Conservation (phyloP, 805 yeast species). For the Teunomyces tritomae region DNA sequence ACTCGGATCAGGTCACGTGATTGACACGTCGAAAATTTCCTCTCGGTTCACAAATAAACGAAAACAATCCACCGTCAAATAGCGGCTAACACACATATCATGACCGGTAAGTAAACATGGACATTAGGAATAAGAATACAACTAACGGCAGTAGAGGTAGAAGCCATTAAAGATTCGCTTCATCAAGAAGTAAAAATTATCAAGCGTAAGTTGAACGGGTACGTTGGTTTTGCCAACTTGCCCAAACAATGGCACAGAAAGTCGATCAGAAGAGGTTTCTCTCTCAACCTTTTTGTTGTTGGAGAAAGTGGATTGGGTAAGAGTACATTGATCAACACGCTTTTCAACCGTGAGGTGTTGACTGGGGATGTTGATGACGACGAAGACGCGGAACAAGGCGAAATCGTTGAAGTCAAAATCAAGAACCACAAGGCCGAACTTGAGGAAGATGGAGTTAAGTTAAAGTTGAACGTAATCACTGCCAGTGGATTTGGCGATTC, state of each 20-base stretch:
- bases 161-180: slow-evolving; percentile 11
- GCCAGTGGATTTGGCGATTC: slow-evolving; percentile 95
- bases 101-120: slow-evolving; percentile 5
- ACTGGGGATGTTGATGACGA: slow-evolving; percentile 24
- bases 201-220: slow-evolving; percentile 82
- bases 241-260: slow-evolving; percentile 99
- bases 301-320: slow-evolving; percentile 94
- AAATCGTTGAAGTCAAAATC: slow-evolving; percentile 44
- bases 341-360: slow-evolving; percentile 54
- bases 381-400: slow-evolving; percentile 15
- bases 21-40: slow-evolving; percentile 3
- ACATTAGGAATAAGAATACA: neutral
- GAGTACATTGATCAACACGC: slow-evolving; percentile 85
- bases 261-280: slow-evolving; percentile 77
- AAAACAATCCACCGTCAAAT: slow-evolving; percentile 4
- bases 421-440: slow-evolving; percentile 56
- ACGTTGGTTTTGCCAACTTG: slow-evolving; percentile 94
- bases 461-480: slow-evolving; percentile 79
- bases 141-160: slow-evolving; percentile 14
- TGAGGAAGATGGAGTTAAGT: slow-evolving; percentile 91
- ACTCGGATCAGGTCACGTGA: neutral
- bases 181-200: slow-evolving; percentile 56
- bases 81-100: slow-evolving; percentile 3
- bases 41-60: slow-evolving; percentile 1
- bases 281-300: slow-evolving; percentile 82